Evolutionary conservation across 768 basidiomycete genomes (phyloP), one percentile per base, ranked within the genome.

Genomic region (Pholiota conissans): DNA sequence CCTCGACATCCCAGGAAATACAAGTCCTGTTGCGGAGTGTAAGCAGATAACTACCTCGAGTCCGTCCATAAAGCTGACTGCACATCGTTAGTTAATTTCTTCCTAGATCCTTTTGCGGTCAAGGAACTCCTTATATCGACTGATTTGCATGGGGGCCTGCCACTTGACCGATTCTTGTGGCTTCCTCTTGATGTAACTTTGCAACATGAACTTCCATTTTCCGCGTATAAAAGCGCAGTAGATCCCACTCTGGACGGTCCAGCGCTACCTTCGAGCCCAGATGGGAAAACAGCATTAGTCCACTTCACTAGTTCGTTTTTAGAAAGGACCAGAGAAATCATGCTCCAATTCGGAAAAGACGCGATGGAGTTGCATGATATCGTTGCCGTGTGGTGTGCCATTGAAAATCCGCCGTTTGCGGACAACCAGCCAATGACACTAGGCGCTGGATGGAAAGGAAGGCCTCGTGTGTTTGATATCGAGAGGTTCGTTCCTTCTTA

Each of bases 351-450:
- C 59, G 93, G 93, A 8, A 85, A 88, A 59, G 93, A 95, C 67
- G 88, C 82, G 3, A 82, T 96, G 84, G 91, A 95, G 73, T 79
- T 95, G 54, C 94, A 98, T 65, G 95, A 98, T 64, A 89, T 94
- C 45, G 85, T 87, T 10, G 90, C 92, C 2, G 81, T 96, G 14
- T 96, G 93, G 91, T 93, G 87, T 69, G 90, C 92, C 1, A 84
- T 92, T 13, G 79, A 80, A 56, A 85, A 89, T 58, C 87, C 89
- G 16, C 86, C 84, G 5, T 71, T 73, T 40, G 59, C 64, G 20
- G 75, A 71, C 32, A 55, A 54, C 40, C 63, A 55, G 49, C 58
- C 57, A 13, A 52, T 71, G 63, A 46, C 58, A 29, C 55, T 77
- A 68, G 68, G 74, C 56, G 37, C 65, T 3, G 86, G 86, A n/a